These are phyloP conservation scores for Venturia effusa DNA, from an alignment of 2,329 filamentous ascomycete genomes.

Conservation along the genomic window DNA sequence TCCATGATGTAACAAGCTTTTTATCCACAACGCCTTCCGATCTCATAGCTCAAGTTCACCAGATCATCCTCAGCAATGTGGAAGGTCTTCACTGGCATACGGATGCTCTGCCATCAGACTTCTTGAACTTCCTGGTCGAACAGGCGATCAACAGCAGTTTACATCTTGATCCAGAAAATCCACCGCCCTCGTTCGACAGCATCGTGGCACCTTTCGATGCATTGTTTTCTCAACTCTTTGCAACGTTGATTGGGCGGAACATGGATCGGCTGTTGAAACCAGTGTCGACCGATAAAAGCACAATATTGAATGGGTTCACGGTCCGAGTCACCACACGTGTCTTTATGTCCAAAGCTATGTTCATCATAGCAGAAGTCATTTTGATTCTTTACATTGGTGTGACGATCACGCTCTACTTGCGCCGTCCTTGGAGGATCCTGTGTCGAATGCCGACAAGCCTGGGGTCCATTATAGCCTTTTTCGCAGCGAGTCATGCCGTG, in stretches of 20 bases:
- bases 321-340: conserved; percentile 29
- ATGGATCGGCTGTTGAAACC: conserved; percentile 24
- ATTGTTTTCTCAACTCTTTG: conserved; percentile 30
- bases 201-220: conserved; percentile 17
- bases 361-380: conserved; percentile 34
- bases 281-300: background rate
- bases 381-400: conserved; percentile 34
- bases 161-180: conserved; percentile 25
- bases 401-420: conserved; percentile 32
- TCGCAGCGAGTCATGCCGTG: conserved; percentile 37
- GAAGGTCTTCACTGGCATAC: conserved; percentile 34
- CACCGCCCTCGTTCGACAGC: conserved; percentile 23
- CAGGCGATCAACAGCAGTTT: conserved; percentile 19
- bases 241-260: conserved; percentile 35
- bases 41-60: conserved; percentile 18
- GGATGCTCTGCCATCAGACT: conserved; percentile 33
- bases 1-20: background rate
- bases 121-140: conserved; percentile 37
- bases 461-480: conserved; percentile 36
- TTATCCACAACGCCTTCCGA: conserved; percentile 17
- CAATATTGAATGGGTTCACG: background rate
- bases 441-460: conserved; percentile 43
- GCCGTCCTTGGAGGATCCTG: conserved; percentile 32
- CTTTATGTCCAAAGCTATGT: conserved; percentile 38
- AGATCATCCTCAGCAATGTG: conserved; percentile 12